Evolutionary conservation across 2,329 filamentous ascomycete species (phyloP).

Genomic region (Aplosporella prunicola): DNA sequence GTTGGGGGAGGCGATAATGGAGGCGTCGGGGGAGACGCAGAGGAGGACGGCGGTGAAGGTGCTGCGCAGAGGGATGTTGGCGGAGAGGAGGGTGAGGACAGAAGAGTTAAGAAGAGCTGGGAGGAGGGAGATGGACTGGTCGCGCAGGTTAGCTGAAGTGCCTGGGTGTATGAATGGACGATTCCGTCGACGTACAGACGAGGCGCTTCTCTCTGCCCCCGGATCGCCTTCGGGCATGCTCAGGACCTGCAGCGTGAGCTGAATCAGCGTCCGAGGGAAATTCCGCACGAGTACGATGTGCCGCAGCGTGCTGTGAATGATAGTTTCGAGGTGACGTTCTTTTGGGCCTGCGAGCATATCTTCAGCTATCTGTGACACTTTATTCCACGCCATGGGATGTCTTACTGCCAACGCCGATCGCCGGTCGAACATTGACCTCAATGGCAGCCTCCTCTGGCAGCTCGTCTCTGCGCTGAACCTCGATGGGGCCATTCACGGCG

Average conservation of each 20-base stretch:
- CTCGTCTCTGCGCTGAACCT: conserved; percentile 81
- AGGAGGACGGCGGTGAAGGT: conserved; percentile 59
- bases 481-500: conserved; percentile 85
- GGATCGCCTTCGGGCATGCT: conserved; percentile 58
- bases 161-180: background rate
- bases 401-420: conserved; percentile 71
- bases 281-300: conserved; percentile 65
- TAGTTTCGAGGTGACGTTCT: conserved; percentile 66
- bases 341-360: conserved; percentile 26
- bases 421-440: conserved; percentile 82
- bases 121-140: conserved; percentile 66
- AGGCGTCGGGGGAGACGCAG: conserved; percentile 40
- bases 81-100: conserved; percentile 72
- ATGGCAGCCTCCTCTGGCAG: conserved; percentile 83
- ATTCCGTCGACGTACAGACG: conserved; percentile 19
- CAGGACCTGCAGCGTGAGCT: conserved; percentile 70
- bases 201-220: conserved; percentile 48
- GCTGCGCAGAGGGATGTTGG: conserved; percentile 67
- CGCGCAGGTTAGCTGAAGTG: conserved; percentile 4
- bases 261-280: conserved; percentile 68
- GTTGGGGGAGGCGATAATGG: conserved; percentile 44
- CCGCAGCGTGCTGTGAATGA: conserved; percentile 62
- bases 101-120: conserved; percentile 76
- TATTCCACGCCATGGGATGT: background rate
- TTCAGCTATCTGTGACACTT: background rate